phyloP scores from a whole-genome alignment of 495 filamentous ascomycete genomes.

The Penicillium coprophilum region DNA sequence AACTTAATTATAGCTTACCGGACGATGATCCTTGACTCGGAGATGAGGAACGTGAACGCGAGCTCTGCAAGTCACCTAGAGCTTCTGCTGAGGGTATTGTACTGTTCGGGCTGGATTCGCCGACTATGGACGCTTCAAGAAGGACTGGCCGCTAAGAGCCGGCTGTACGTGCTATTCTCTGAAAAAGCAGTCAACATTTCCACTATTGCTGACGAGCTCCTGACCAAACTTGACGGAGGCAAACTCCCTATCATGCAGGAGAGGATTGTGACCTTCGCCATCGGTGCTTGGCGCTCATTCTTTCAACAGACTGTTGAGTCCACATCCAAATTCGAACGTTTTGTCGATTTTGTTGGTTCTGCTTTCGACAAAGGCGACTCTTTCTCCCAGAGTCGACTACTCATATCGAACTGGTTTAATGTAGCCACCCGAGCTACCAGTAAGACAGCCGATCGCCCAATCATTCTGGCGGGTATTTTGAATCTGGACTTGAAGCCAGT shows the following conservation, averaged over 20 bases:
- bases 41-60: neutral
- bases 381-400: neutral
- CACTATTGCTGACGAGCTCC: neutral
- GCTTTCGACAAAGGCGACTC: neutral
- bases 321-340: neutral
- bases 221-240: neutral
- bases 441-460: neutral
- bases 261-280: neutral
- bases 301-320: neutral
- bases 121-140: conserved; percentile 1
- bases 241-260: neutral
- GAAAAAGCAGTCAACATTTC: neutral
- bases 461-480: neutral
- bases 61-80: neutral
- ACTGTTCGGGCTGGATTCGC: conserved; percentile 1
- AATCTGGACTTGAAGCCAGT: neutral
- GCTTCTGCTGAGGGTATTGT: neutral
- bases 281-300: neutral
- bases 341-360: neutral
- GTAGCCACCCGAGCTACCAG: neutral
- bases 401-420: neutral
- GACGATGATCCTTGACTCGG: neutral
- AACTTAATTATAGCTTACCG: neutral
- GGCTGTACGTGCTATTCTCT: neutral
- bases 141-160: neutral